Base-by-base conservation (phyloP, 2,329 filamentous ascomycete species). In the Fusarium brachygibbosum region DNA sequence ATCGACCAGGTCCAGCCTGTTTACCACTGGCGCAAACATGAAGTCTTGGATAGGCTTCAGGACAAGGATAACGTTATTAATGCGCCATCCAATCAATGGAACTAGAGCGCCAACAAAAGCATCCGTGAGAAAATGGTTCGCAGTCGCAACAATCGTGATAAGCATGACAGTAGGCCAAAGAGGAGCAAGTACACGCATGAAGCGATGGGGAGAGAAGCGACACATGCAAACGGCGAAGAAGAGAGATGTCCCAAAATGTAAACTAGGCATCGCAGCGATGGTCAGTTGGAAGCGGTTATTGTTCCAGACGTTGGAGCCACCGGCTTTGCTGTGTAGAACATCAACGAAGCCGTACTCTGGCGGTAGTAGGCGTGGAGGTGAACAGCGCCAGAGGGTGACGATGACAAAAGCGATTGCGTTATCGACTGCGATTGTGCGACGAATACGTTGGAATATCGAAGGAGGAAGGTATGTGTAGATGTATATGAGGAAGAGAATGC, bases 331-430 rank as follows among this genome's bases (percentile, higher is more conserved):
- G 48, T 84, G 82, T 9, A 85, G 76, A 16, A 84, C 70, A 61
- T 86, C 84, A 59, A 83, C 65, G 70, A 82, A 86, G 23, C 83
- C 83, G 17, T 84, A 84, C 55, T 81, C 76, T 12, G 71, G 66
- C 1, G 82, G 82, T 0, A 86, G 78, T n/a, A 86, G 74, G 4
- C 84, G 80, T 1, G 84, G 84, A 4, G 84, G 84, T 58, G 78
- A 80, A 74, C 83, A 85, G 19, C 83, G 81, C 79, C 82, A 86
- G 4, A 79, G 35, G 0, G 82, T 82, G 17, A 86, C 75, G 46
- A 85, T 79, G 46, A 81, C 72, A 48, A 86, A 86, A 10, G 84
- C 82, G 49, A 86, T 76, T 28, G 78, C 77, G 48, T 86, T 86
- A 56, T 83, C 79, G 6, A 82, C 64, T n/a, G 84, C 84, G 41